Evolutionary conservation across 225 moss, liverwort and hornwort genomes (phyloP).

Genomic region (Climacium dendroides): DNA sequence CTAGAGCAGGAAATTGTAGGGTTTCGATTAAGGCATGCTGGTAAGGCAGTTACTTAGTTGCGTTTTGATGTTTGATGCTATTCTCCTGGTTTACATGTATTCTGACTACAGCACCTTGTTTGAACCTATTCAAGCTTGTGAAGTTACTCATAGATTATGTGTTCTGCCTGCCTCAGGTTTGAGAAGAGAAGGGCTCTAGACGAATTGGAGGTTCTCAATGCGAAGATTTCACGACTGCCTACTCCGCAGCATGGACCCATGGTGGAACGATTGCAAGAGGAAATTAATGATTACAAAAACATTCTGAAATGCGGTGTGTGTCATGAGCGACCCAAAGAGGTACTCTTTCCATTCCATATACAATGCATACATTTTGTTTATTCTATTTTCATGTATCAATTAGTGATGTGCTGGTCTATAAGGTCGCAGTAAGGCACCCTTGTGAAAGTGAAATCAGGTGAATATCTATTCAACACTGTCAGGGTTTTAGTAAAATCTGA

Average conservation of each 20-base stretch:
- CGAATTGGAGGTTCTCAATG: constrained; percentile 52
- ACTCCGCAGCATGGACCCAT: constrained; percentile 40
- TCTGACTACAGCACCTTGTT: neutral
- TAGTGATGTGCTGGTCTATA: neutral
- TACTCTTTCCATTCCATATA: neutral
- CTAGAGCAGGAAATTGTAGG: neutral
- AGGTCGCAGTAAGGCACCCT: neutral
- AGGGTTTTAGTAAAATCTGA: neutral
- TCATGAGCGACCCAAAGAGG: constrained; percentile 93
- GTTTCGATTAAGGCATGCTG: neutral
- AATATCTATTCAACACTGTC: neutral
- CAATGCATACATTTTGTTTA: neutral
- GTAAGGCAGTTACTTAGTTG: neutral
- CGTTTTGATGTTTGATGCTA: neutral
- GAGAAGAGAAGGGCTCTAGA: constrained; percentile 80
- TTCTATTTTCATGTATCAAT: neutral
- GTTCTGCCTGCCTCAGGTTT: constrained; percentile 33
- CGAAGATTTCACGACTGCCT: constrained; percentile 31
- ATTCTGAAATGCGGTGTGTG: constrained; percentile 86
- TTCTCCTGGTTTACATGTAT: neutral
- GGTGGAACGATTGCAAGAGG: constrained; percentile 73
- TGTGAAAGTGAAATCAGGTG: neutral
- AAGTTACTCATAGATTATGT: neutral
- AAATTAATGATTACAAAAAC: constrained; percentile 78
- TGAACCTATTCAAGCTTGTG: neutral